Percentiles rank a stretch among this genome's conserved stretches.
Evolutionary conservation across 2,329 filamentous ascomycete species (phyloP).

Genomic region (Hypoxylon rubiginosum): DNA sequence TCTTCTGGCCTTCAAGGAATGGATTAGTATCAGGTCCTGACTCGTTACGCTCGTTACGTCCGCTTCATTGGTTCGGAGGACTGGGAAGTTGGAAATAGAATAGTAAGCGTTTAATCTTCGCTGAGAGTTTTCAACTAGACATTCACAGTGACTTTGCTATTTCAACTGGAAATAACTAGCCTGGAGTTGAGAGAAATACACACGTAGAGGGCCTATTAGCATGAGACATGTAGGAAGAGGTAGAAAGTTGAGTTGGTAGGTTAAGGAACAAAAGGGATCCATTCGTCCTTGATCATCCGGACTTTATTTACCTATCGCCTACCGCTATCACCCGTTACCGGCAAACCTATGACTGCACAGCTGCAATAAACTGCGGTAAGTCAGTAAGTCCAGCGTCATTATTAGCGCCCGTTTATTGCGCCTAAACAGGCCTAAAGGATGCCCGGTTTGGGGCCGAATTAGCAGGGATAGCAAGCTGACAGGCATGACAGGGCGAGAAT

Average conservation of each 20-base stretch:
- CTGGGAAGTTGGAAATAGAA: constrained; percentile 26
- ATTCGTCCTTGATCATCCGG: constrained; percentile 36
- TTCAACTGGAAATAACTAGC: constrained; percentile 1
- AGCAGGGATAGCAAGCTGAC: constrained; percentile 27
- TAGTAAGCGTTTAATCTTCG: constrained; percentile 13
- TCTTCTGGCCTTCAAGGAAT: constrained; percentile 14
- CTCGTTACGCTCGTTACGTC: constrained; percentile 24
- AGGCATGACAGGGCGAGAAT: constrained; percentile 19
- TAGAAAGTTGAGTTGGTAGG: not conserved
- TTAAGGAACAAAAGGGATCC: not conserved
- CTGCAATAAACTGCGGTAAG: constrained; percentile 17
- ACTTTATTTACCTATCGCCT: constrained; percentile 29
- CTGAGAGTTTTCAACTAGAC: constrained; percentile 5
- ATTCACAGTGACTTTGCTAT: constrained; percentile 1
- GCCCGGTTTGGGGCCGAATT: constrained; percentile 24
- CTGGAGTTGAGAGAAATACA: constrained; percentile 19
- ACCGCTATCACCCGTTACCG: not conserved
- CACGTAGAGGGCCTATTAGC: constrained; percentile 27
- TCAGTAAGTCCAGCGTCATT: constrained; percentile 41
- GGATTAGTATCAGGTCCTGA: constrained; percentile 28
- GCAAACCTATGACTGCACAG: constrained; percentile 33
- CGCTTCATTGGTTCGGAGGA: constrained; percentile 35
- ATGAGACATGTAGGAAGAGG: constrained; percentile 31
- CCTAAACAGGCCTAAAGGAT: constrained; percentile 12
- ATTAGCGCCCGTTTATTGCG: constrained; percentile 35